Evolutionary conservation across 805 yeast species (phyloP).

Genomic region (Tetrapisispora arboricola): DNA sequence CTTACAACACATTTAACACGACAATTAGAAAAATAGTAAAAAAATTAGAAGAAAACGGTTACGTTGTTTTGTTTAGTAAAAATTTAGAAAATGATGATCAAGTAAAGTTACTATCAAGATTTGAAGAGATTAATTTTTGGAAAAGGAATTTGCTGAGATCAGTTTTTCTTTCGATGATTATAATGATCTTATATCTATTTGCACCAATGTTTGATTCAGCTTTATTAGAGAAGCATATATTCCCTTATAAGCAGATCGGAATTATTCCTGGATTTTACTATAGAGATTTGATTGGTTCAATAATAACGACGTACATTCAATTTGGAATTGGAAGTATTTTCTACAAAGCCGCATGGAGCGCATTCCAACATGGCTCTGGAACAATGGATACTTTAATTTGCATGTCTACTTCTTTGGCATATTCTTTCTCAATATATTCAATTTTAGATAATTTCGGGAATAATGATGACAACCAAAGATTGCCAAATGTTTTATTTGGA

Average conservation of each 20-base stretch:
- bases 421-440: slow-evolving; percentile 57
- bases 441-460: slow-evolving; percentile 39
- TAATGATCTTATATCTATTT: slow-evolving; percentile 41
- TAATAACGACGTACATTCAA: slow-evolving; percentile 52
- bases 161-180: slow-evolving; percentile 51
- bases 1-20: slow-evolving; percentile 38
- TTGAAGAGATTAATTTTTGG: slow-evolving; percentile 70
- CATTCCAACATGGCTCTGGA: slow-evolving; percentile 59
- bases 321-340: slow-evolving; percentile 58
- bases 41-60: slow-evolving; percentile 39
- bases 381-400: slow-evolving; percentile 91
- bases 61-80: slow-evolving; percentile 40
- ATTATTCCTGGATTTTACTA: slow-evolving; percentile 19
- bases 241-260: slow-evolving; percentile 20
- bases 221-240: slow-evolving; percentile 24
- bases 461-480: neutral
- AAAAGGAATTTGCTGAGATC: slow-evolving; percentile 42
- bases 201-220: slow-evolving; percentile 32
- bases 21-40: slow-evolving; percentile 60
- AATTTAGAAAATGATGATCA: slow-evolving; percentile 56
- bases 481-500: slow-evolving; percentile 73
- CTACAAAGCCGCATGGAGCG: slow-evolving; percentile 50
- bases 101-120: slow-evolving; percentile 53
- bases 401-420: slow-evolving; percentile 73
- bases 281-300: slow-evolving; percentile 49